Evolutionary conservation across 2,329 filamentous ascomycete species (phyloP).

Genomic region (Colletotrichum falcatum): DNA sequence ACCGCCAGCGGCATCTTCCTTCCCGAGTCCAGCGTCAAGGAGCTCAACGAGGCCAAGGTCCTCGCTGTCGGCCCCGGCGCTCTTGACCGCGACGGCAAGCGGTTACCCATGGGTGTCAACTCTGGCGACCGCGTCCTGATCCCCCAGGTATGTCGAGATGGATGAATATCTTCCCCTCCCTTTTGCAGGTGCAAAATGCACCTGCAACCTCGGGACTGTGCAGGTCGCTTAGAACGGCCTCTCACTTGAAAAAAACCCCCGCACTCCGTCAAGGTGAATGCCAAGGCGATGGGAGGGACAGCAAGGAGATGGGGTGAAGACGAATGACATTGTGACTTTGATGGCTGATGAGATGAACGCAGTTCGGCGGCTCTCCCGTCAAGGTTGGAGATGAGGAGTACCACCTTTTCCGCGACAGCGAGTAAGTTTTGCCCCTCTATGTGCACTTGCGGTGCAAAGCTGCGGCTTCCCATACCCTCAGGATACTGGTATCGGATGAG

Average conservation of each 20-base stretch:
- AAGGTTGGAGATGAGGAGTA: conserved; percentile 99
- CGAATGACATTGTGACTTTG: not conserved
- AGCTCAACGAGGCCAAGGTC: conserved; percentile 97
- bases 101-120: conserved; percentile 84
- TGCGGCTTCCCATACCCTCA: not conserved
- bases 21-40: conserved; percentile 95
- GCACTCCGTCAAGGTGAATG: not conserved
- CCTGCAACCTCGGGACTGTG: conserved; percentile 22
- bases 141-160: conserved; percentile 78
- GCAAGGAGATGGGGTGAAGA: not conserved
- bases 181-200: conserved; percentile 11
- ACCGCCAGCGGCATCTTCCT: conserved; percentile 98
- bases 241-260: not conserved
- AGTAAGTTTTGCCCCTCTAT: conserved; percentile 73
- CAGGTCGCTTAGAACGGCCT: not conserved
- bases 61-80: conserved; percentile 93
- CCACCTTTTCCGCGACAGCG: conserved; percentile 95
- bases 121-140: conserved; percentile 95
- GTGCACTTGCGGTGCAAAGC: not conserved
- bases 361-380: conserved; percentile 94
- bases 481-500: conserved; percentile 43
- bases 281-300: not conserved
- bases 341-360: conserved; percentile 36
- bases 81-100: conserved; percentile 89
- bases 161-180: not conserved